phyloP scores from a whole-genome alignment of 768 basidiomycete species.

The Tricholomella constricta region DNA sequence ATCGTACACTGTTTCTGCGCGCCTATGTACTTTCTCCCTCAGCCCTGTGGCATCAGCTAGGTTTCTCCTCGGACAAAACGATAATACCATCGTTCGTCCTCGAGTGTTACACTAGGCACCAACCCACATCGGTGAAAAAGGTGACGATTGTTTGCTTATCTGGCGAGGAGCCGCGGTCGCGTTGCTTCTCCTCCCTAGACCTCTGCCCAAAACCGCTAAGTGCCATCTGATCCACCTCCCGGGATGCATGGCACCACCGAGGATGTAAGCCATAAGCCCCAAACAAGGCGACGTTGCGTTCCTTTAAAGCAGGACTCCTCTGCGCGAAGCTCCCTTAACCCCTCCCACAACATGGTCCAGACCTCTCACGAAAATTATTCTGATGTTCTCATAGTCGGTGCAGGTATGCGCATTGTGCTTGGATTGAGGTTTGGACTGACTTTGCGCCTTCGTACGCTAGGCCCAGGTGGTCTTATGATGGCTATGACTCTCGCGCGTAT shows the following conservation, averaged over 20 bases:
- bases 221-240: conserved; percentile 10
- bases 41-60: neutral
- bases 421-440: neutral
- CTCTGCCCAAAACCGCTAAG: neutral
- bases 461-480: conserved; percentile 18
- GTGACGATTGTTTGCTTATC: neutral
- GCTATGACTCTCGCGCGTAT: conserved; percentile 17
- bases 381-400: conserved; percentile 18
- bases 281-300: neutral
- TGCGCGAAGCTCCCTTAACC: neutral
- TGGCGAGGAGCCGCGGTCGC: conserved; percentile 11
- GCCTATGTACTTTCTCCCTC: neutral
- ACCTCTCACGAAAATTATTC: conserved; percentile 9
- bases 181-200: neutral
- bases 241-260: conserved; percentile 9
- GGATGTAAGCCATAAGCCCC: conserved; percentile 6
- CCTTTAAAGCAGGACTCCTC: conserved; percentile 7
- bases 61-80: neutral
- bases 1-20: neutral
- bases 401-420: conserved; percentile 3
- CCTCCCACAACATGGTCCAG: conserved; percentile 10
- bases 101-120: neutral
- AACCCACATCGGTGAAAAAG: neutral
- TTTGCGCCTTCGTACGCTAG: neutral
- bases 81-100: neutral